Percentiles rank a stretch among this genome's conserved stretches.
Evolutionary conservation across 148 eudicot species (phyloP).

Genomic region (Vaccinium vitisidaea): DNA sequence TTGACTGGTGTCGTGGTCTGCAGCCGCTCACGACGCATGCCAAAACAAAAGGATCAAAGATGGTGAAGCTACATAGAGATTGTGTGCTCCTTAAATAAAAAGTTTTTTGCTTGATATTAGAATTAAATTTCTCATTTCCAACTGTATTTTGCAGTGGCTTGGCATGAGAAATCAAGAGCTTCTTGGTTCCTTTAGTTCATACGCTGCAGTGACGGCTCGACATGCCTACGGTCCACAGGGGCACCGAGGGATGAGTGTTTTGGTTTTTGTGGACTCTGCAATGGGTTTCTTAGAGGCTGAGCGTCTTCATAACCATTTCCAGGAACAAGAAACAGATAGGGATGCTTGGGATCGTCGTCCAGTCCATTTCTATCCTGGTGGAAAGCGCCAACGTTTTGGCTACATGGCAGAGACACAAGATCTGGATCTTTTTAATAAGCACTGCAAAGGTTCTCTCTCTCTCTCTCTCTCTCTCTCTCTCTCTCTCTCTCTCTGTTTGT

Average conservation of each 20-base stretch:
- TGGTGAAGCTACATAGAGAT: slow-evolving; percentile 66
- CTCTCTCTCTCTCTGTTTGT: background rate
- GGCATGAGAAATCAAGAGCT: slow-evolving; percentile 93
- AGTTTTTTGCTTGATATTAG: background rate
- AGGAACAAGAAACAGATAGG: slow-evolving; percentile 49
- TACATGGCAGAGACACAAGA: slow-evolving; percentile 65
- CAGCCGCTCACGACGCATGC: slow-evolving; percentile 64
- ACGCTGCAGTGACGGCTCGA: slow-evolving; percentile 52
- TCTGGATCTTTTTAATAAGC: slow-evolving; percentile 59
- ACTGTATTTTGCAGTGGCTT: slow-evolving; percentile 45
- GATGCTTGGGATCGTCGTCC: slow-evolving; percentile 49
- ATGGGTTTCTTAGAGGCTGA: slow-evolving; percentile 71
- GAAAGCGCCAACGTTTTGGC: slow-evolving; percentile 68
- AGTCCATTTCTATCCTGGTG: slow-evolving; percentile 49
- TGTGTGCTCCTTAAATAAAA: background rate
- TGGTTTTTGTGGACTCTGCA: slow-evolving; percentile 66
- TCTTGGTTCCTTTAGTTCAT: slow-evolving; percentile 49
- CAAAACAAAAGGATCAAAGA: slow-evolving; percentile 53
- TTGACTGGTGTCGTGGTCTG: slow-evolving; percentile 75
- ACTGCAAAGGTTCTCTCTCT: slow-evolving; percentile 44
- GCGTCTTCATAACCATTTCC: slow-evolving; percentile 56
- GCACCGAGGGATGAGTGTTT: slow-evolving; percentile 65
- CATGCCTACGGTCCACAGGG: slow-evolving; percentile 85
- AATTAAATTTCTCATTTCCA: background rate
- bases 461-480: background rate